These are phyloP conservation scores for Plasmodium berghei DNA, from an alignment of 169 alveolate genomes.

Conservation along the genomic window DNA sequence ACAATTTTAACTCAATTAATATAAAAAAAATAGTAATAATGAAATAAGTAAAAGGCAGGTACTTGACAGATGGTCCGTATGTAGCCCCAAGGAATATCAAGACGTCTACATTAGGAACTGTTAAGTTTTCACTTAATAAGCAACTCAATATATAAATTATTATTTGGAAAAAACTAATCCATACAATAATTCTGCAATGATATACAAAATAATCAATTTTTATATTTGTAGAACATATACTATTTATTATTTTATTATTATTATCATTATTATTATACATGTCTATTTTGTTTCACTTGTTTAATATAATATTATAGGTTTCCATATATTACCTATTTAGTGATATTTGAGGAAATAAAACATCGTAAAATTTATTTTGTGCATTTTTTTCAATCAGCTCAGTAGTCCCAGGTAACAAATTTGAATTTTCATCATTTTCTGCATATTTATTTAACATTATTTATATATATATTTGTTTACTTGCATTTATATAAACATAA, in stretches of 20 bases:
- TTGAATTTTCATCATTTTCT: conserved; percentile 11
- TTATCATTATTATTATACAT: background rate
- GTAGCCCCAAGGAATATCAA: conserved; percentile 75
- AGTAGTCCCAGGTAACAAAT: conserved; percentile 24
- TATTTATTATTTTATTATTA: no score
- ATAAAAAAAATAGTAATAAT: background rate
- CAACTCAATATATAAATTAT: conserved; percentile 68
- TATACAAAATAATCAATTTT: background rate
- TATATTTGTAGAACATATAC: background rate
- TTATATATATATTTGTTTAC: background rate
- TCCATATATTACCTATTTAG: conserved; percentile 25
- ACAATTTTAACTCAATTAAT: no score
- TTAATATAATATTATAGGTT: background rate
- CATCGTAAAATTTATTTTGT: conserved; percentile 19
- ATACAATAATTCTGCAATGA: conserved; percentile 48
- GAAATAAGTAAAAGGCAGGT: background rate
- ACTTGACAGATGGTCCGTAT: conserved; percentile 66
- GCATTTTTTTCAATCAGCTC: conserved; percentile 13
- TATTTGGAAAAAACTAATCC: conserved; percentile 70
- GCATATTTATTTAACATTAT: conserved; percentile 31
- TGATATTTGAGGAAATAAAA: conserved; percentile 53
- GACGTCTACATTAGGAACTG: conserved; percentile 44
- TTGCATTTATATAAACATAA: background rate
- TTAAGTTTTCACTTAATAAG: conserved; percentile 59
- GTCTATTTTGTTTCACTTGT: no score